Evolutionary conservation across 441 rosid species (phyloP).

Genomic region (Croton laevigatus): DNA sequence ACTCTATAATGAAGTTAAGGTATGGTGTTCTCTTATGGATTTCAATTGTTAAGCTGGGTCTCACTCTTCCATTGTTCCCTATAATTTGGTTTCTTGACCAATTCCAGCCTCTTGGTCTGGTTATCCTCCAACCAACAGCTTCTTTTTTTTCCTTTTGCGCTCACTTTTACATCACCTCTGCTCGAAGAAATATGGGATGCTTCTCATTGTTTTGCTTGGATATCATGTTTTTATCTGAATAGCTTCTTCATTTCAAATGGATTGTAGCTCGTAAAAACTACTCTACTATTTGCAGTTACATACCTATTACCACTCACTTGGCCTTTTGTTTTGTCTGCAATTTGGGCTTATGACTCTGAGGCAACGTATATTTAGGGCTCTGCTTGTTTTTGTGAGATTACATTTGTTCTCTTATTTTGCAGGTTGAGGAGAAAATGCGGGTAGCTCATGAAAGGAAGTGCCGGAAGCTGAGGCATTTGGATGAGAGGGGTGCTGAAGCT

Average conservation of each 20-base stretch:
- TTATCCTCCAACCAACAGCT: neutral
- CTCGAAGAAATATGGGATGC: neutral
- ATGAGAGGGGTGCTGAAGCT: slow-evolving; percentile 80
- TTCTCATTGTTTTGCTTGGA: neutral
- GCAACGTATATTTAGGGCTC: neutral
- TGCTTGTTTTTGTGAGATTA: neutral
- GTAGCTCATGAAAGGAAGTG: slow-evolving; percentile 66
- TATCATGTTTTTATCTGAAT: neutral
- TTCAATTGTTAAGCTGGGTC: slow-evolving; percentile 9
- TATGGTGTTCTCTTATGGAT: slow-evolving; percentile 22
- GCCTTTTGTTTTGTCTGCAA: neutral
- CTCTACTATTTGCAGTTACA: neutral
- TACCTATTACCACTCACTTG: neutral
- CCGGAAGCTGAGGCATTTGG: slow-evolving; percentile 65
- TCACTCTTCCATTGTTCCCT: slow-evolving; percentile 11
- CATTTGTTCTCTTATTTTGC: slow-evolving; percentile 17
- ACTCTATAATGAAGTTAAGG: slow-evolving; percentile 88
- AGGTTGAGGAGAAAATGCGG: slow-evolving; percentile 94
- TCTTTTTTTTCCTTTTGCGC: too few relatives aligned
- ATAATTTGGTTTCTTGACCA: slow-evolving; percentile 3
- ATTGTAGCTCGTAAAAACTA: neutral
- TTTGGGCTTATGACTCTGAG: neutral
- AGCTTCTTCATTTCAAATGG: neutral
- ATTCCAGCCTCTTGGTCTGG: neutral
- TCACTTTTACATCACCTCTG: neutral